phyloP scores from a whole-genome alignment of 1,139 yeast species.

The Scheffersomyces illinoinensis region DNA sequence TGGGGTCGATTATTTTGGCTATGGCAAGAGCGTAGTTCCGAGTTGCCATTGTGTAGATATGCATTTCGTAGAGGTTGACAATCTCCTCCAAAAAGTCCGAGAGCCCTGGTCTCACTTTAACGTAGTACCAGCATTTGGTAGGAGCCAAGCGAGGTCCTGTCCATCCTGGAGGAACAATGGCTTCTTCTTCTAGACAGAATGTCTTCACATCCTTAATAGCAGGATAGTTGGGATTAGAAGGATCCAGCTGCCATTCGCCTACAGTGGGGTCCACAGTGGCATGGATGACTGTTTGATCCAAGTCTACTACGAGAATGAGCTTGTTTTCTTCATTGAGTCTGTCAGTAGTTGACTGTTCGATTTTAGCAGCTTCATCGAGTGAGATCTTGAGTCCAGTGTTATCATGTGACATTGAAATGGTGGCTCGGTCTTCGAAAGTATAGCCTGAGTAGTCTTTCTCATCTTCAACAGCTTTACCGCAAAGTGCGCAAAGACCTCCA shows the following conservation, averaged over 20 bases:
- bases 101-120: slow-evolving; percentile 88
- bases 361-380: slow-evolving; percentile 79
- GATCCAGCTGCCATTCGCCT: slow-evolving; percentile 93
- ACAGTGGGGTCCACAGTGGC: slow-evolving; percentile 98
- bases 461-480: slow-evolving; percentile 85
- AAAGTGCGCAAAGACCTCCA: slow-evolving; percentile 92
- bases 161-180: slow-evolving; percentile 57
- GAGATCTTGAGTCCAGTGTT: slow-evolving; percentile 84
- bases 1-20: slow-evolving; percentile 90
- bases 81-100: slow-evolving; percentile 66
- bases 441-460: slow-evolving; percentile 80
- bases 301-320: slow-evolving; percentile 87
- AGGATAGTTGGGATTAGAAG: slow-evolving; percentile 78
- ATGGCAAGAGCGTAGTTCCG: slow-evolving; percentile 88
- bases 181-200: slow-evolving; percentile 78
- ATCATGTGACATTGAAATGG: slow-evolving; percentile 88
- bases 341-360: slow-evolving; percentile 68
- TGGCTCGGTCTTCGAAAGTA: slow-evolving; percentile 73
- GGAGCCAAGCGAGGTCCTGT: slow-evolving; percentile 59
- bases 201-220: slow-evolving; percentile 79
- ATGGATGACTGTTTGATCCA: slow-evolving; percentile 96
- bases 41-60: slow-evolving; percentile 99
- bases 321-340: slow-evolving; percentile 64
- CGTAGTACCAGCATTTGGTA: slow-evolving; percentile 81
- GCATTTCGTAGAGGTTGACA: slow-evolving; percentile 76